Percentiles rank a stretch among this genome's conserved stretches.
phyloP scores from a whole-genome alignment of 257 asterid species.

The Solanum verrucosum region DNA sequence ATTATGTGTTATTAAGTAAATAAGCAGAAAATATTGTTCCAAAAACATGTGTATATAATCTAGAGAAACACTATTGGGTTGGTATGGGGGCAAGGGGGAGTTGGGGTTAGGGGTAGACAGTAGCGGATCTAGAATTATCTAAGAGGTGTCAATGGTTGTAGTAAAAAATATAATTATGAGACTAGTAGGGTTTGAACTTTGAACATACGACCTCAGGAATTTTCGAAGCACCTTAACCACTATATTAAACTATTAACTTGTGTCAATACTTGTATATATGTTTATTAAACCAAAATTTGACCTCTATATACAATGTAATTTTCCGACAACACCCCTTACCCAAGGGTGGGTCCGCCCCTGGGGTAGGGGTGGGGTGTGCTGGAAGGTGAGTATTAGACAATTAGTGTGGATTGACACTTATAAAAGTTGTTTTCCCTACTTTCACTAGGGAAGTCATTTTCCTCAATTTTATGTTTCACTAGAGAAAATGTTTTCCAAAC shows the following conservation, averaged over 20 bases:
- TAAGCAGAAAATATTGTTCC: neutral
- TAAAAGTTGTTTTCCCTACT: neutral
- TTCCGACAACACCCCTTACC: neutral
- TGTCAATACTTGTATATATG: neutral
- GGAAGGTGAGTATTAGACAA: neutral
- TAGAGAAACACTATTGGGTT: neutral
- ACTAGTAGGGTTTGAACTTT: neutral
- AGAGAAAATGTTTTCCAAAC: neutral
- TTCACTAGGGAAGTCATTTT: neutral
- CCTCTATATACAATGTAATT: neutral
- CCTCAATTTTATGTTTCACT: neutral
- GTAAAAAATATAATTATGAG: neutral
- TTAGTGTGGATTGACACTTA: neutral
- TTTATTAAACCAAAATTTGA: neutral
- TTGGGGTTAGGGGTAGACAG: neutral
- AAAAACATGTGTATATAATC: neutral
- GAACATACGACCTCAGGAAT: neutral
- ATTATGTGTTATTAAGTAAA: neutral
- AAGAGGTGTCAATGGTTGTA: neutral
- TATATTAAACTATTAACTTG: neutral
- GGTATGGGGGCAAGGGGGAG: neutral
- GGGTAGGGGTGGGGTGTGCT: neutral
- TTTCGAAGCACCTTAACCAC: neutral
- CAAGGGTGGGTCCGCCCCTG: neutral
- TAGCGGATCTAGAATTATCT: neutral